Evolutionary conservation across 306 rosid species (phyloP), one percentile per base, ranked within the genome.

Genomic region (Styphnolobium japonicum): DNA sequence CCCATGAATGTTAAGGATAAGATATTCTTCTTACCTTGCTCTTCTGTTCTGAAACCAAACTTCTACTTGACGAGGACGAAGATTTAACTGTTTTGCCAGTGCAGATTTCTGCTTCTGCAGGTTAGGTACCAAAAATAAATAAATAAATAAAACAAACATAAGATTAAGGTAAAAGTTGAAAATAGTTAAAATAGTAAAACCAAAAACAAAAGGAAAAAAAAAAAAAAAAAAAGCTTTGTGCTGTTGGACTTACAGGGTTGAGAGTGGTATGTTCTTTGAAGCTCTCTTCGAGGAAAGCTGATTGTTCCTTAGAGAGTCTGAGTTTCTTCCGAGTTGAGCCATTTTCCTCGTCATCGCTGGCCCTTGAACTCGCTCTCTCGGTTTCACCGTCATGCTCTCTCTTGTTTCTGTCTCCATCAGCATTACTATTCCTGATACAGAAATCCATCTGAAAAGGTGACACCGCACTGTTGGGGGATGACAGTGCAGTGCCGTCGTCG

Each of bases 21-120:
- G 43, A 11, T 39, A 39, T 39, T 39, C 52, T 3, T 36, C 49
- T 6, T 74, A 91, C 96, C 96, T 91, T 62, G 96, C 96, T 81
- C 96, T 91, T 82, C 96, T 82, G 67, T 91, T 91, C 77, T 91
- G 96, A 76, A 91, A 91, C 96, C 96, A 91, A 1, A 91, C 96
- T 64, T 91, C 96, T 10, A 91, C 96, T 71, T 91, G 96, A n/a
- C 96, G 86, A 0, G 96, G 90, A 72, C 90, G 88, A 49, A 91
- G 96, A 57, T 81, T 89, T 22, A 91, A 82, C 87, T 89, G 88
- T 62, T 82, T 91, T 3, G 96, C 93, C 27, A 91, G 81, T 5
- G 90, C 90, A 12, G 78, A 82, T 66, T 91, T 91, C 75, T 91
- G 96, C 80, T 91, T 89, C 96, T 91, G 89, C 34, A 60, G 16